Evolutionary conservation across 495 filamentous ascomycete genomes (phyloP), one percentile per base, ranked within the genome.

Genomic region (Pyrenula massariospora): DNA sequence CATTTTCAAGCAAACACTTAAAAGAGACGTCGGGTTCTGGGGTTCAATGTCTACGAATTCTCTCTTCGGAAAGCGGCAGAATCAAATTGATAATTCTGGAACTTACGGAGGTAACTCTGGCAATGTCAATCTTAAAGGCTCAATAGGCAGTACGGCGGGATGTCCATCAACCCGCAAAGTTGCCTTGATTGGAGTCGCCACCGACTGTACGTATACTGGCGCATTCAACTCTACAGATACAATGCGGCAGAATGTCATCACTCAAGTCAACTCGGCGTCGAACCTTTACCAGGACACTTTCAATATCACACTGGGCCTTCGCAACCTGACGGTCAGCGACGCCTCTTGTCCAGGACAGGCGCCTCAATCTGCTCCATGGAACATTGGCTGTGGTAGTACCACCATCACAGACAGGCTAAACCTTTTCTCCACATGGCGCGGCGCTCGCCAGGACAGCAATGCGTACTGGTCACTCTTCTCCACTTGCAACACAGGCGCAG

Each of bases 381-480:
- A 98, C 61, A 66, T 86, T 48, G 75, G 75, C 15, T 98, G 93
- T 68, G 73, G 73, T 47, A 78, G 76, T 57, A 70, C 76, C n/a
- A 75, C 73, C 25, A 93, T 98, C 56, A 84, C 85, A 25, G 76
- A 84, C 60, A 87, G 94, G 2, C 73, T 98, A 15, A 91, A 92
- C 65, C 72, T 85, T 10, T 97, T 98, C 68, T 96, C 91, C 1
- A 71, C 75, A 56, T 98, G 94, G 94, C 80, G 93, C 54, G 87
- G 90, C 1, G 66, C 78, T 22, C 74, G 80, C 57, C 70, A 75
- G 12, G 93, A 97, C 66, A 74, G 65, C 48, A 93, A 96, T 66
- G 89, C 91, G 2, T 94, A 92, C 67, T 98, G 93, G 93, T 95
- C 89, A 2, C 72, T 98, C 21, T 70, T 98, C 69, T 95, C 84